Evolutionary conservation across 2,329 filamentous ascomycete genomes (phyloP), one percentile per base, ranked within the genome.

Genomic region (Exophiala sideris): DNA sequence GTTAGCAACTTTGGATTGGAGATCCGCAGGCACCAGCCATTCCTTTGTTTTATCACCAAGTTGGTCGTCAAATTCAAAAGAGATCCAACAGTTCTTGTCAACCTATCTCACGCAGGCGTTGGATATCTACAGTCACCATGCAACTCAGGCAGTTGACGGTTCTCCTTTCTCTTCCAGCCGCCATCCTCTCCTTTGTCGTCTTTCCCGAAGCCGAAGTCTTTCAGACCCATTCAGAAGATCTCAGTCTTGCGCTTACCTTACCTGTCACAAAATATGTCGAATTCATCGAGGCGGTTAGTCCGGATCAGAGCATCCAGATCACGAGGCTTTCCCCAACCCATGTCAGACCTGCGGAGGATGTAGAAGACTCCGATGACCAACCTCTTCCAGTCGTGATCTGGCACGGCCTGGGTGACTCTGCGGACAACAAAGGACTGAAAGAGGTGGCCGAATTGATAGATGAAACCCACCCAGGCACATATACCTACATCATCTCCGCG

Each of bases 321-420:
- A 60, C 57, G 3, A 60, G 46, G 45, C 39, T 57, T 2, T 50
- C 54, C 3, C 57, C 57, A 6, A 49, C 52, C 18, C 14, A 33
- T 33, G 38, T 20, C 10, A 16, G 14, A 8, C 33, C 35, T 3
- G 14, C 50, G 10, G 35, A 36, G 39, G 18, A 16, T 8, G 21
- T 10, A n/a, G 57, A 52, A 24, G 54, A 54, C 18, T 34, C 57
- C 18, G 54, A 62, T 20, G 60, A 61, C 10, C 36, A 54, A 21
- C 90, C 89, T 3, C 81, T 96, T 29, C 94, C 94, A 1, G 79
- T 99, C 34, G 81, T 99, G 56, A 88, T 99, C 73, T 99, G 94
- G 94, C 94, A 99, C 71, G 94, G 84, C 53, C 74, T 86, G n/a
- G 83, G 83, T 62, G 73, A 76, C 59, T 68, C 85, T 70, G 95